Conservation (phyloP, 352 stramenopile species). For the Phytophthora meadii region DNA sequence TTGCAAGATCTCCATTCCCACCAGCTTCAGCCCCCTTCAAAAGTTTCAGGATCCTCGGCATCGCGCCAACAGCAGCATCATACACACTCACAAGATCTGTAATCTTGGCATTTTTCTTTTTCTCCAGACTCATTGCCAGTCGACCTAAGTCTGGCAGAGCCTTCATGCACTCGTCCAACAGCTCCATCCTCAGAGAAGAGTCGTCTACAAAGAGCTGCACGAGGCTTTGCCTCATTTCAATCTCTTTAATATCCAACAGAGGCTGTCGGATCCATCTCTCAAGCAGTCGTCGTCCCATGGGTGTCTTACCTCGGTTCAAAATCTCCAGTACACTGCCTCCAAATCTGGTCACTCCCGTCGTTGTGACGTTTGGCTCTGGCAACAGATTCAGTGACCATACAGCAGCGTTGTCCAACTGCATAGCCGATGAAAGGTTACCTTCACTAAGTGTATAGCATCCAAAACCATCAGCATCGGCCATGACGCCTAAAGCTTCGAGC, state of each 20-base stretch:
- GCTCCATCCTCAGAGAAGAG: constrained; percentile 81
- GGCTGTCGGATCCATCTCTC: constrained; percentile 98
- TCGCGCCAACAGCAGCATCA: constrained; percentile 71
- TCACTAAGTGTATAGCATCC: constrained; percentile 73
- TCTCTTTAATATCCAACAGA: constrained; percentile 88
- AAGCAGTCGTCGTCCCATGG: constrained; percentile 93
- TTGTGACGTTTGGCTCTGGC: constrained; percentile 68
- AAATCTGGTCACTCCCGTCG: constrained; percentile 44
- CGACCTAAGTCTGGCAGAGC: constrained; percentile 79
- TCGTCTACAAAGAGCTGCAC: constrained; percentile 95
- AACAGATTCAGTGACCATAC: constrained; percentile 94
- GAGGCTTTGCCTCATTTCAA: constrained; percentile 91
- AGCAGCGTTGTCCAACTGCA: constrained; percentile 94
- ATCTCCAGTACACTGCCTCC: constrained; percentile 93
- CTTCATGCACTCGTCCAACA: constrained; percentile 91
- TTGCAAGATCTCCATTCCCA: constrained; percentile 40
- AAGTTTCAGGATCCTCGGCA: constrained; percentile 69
- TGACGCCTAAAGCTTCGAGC: constrained; percentile 72
- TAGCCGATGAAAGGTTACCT: constrained; percentile 83
- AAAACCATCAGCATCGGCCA: constrained; percentile 72
- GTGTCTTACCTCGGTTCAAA: constrained; percentile 95
- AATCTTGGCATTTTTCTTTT: constrained; percentile 80
- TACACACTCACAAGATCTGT: constrained; percentile 85
- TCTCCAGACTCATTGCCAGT: constrained; percentile 70
- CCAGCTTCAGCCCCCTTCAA: constrained; percentile 42